Evolutionary conservation across 2,329 filamentous ascomycete genomes (phyloP).

Genomic region (Exophiala sp.): DNA sequence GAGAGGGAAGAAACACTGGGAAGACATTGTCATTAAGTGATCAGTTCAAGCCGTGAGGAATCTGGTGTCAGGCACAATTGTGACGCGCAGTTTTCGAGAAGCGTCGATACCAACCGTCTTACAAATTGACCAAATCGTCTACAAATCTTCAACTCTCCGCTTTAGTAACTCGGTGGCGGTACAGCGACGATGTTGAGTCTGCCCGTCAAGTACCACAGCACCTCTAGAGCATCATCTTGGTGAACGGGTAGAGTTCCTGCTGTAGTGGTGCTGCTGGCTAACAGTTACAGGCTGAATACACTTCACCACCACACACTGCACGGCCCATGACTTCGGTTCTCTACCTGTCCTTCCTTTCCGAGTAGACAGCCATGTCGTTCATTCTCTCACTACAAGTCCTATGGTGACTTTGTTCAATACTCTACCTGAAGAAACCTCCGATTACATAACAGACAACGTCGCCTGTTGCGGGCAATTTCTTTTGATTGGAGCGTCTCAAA

Average conservation of each 20-base stretch:
- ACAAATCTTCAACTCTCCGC: not conserved
- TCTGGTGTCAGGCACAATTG: conserved; percentile 9
- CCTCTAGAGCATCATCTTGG: no score
- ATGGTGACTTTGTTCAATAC: no score
- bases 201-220: no score
- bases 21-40: not conserved
- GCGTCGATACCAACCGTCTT: conserved; percentile 17
- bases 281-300: no score
- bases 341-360: no score
- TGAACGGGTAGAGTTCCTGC: no score
- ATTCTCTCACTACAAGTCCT: no score
- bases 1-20: conserved; percentile 1
- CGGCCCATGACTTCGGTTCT: no score
- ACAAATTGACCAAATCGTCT: conserved; percentile 19
- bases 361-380: no score
- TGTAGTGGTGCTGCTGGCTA: no score
- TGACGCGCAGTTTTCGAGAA: conserved; percentile 26
- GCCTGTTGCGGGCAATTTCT: not conserved
- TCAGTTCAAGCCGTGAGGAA: conserved; percentile 17
- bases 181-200: not conserved
- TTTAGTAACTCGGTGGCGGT: not conserved
- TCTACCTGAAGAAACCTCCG: not conserved
- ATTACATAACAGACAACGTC: conserved; percentile 2
- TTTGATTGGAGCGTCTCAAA: not conserved
- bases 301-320: no score